These are phyloP conservation scores for Eruca vesicaria DNA, from an alignment of 441 rosid genomes.

Conservation along the genomic window DNA sequence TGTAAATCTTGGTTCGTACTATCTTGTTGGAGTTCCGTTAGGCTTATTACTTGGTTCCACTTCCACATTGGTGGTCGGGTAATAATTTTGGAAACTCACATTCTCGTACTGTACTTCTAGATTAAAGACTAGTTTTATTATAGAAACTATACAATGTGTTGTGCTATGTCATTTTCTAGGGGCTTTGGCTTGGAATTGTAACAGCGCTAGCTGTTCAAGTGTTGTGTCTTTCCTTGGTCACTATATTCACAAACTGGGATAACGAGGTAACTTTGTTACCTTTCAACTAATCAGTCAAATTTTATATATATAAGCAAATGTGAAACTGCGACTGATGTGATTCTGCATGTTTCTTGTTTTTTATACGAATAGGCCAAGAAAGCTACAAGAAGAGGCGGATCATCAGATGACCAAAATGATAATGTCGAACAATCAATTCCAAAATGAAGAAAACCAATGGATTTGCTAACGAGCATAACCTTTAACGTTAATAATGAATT, in stretches of 20 bases:
- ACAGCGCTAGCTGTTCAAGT: not conserved
- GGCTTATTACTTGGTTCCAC: not conserved
- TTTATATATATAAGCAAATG: not conserved
- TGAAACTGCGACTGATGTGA: not conserved
- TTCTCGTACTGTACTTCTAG: no score
- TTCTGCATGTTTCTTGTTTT: not conserved
- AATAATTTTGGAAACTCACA: not conserved
- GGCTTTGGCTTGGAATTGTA: not conserved
- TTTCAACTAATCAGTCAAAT: not conserved
- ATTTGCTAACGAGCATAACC: not conserved
- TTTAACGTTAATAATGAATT: not conserved
- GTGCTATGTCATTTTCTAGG: not conserved
- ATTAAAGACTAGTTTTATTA: no score
- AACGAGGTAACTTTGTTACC: not conserved
- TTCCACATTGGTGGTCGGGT: not conserved
- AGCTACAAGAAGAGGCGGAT: not conserved
- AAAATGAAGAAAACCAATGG: not conserved
- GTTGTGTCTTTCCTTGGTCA: not conserved
- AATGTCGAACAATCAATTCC: not conserved
- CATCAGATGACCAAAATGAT: not conserved
- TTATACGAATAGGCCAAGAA: not conserved
- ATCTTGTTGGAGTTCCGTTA: not conserved
- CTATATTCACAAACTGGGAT: not conserved
- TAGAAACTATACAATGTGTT: no score
- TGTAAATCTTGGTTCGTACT: not conserved